These are phyloP conservation scores for Parachaetomium inaequale DNA, from an alignment of 495 filamentous ascomycete genomes.

Conservation along the genomic window DNA sequence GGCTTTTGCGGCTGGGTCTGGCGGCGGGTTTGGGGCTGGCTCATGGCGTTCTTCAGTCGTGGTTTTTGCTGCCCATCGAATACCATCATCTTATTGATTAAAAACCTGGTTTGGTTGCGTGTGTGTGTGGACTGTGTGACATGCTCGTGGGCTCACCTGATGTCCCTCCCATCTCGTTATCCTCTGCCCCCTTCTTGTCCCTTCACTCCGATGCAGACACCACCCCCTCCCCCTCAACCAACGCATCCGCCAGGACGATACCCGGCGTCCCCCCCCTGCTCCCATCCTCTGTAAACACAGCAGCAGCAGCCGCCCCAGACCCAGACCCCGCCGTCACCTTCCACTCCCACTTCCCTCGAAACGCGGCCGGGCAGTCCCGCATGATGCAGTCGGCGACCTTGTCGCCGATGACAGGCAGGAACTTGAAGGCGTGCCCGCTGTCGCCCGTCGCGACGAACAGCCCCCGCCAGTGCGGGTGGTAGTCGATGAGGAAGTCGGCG, in stretches of 20 bases:
- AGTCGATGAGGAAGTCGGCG: slow-evolving; percentile 76
- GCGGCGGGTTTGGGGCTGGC: neutral
- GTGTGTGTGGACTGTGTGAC: neutral
- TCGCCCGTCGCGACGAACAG: slow-evolving; percentile 83
- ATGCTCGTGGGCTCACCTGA: slow-evolving; percentile 3
- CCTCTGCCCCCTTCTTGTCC: neutral
- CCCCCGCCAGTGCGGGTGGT: slow-evolving; percentile 62
- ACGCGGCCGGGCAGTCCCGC: slow-evolving; percentile 52
- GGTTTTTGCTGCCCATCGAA: slow-evolving; percentile 18
- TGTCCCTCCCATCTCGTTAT: neutral
- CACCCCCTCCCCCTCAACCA: slow-evolving; percentile 39
- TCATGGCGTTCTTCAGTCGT: slow-evolving; percentile 5
- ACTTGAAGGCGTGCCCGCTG: slow-evolving; percentile 86
- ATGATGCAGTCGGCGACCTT: slow-evolving; percentile 67
- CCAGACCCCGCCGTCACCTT: slow-evolving; percentile 17
- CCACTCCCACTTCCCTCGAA: slow-evolving; percentile 70
- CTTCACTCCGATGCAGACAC: neutral
- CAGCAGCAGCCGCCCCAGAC: slow-evolving; percentile 25
- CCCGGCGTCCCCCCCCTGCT: slow-evolving; percentile 57
- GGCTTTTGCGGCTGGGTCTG: neutral
- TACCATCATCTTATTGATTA: slow-evolving; percentile 14
- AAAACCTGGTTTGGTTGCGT: neutral
- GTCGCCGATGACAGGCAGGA: slow-evolving; percentile 79
- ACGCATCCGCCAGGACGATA: slow-evolving; percentile 51
- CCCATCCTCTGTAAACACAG: slow-evolving; percentile 60